Base-by-base conservation (phyloP, 257 asterid genomes). In the Schizonepeta tenuifolia region DNA sequence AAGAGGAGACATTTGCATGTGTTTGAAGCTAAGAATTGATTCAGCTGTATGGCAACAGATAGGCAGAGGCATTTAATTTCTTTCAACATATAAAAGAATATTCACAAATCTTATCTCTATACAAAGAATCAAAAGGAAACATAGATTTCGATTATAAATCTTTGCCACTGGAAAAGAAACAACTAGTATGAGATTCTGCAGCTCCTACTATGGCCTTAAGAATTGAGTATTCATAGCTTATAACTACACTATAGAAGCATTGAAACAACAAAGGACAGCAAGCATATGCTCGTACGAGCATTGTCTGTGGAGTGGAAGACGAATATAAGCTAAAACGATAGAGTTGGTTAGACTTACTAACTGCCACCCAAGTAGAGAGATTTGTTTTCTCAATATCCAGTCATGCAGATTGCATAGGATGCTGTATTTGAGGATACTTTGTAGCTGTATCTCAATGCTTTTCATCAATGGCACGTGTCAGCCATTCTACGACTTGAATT, bases 1-100 rank as follows among this genome's bases (percentile, higher is more conserved):
- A 67, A 77, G 31, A 36, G 74, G 74, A 68, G 75, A 80, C 87
- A 85, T 47, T 7, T 50, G 75, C 86, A 80, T 82, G 86, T 82
- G 89, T 69, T 62, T 71, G 40, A 60, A 71, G 69, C 57, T 65
- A 72, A 62, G 65, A 54, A 55, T n/a, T 4, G 49, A 75, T 67
- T 26, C 66, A 70, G 59, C 58, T 70, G 78, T 51, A 67, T 44
- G 64, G 70, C 41, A 14, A 51, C 10, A 43, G 54, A 51, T 18
- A 28, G 76, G 72, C 78, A 72, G 13, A 69, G 26, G 20, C 76
- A 70, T 70, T 74, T 74, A 64, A 22, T 73, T 58, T 51, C 49
- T 49, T 31, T 35, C 1, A 44, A 72, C 21, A 68, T 21, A 43
- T 22, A 7, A 18, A 73, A 22, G 44, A n/a, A 57, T 46, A 50